Percentiles rank a stretch among this genome's conserved stretches.
Evolutionary conservation across 2,329 filamentous ascomycete genomes (phyloP).

Genomic region (Diplodia intermedia): DNA sequence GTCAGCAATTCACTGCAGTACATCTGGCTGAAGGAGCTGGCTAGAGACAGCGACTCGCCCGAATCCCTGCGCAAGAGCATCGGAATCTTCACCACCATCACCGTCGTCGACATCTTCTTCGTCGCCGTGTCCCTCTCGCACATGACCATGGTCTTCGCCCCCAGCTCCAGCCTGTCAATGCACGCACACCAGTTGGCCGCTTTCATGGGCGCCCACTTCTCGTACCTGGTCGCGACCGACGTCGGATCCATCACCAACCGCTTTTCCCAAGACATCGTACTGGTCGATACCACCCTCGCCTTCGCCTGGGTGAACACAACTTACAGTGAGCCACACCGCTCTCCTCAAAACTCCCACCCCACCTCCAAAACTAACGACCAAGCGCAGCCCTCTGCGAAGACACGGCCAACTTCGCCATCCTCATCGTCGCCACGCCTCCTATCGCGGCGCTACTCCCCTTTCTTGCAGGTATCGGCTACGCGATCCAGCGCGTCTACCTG

Average conservation of each 20-base stretch:
- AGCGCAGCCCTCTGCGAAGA: not conserved
- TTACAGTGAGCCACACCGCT: not conserved
- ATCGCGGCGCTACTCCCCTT: conserved; percentile 52
- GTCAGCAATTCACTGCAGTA: conserved; percentile 16
- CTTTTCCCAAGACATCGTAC: conserved; percentile 57
- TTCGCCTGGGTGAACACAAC: conserved; percentile 43
- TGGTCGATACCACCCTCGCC: conserved; percentile 56
- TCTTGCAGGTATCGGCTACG: conserved; percentile 47
- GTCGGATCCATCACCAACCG: conserved; percentile 56
- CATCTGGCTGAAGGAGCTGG: conserved; percentile 28
- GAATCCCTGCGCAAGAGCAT: not conserved
- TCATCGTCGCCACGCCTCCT: conserved; percentile 50
- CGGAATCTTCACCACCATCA: conserved; percentile 20
- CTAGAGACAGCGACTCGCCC: not conserved
- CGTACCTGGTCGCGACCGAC: conserved; percentile 54
- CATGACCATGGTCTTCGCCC: conserved; percentile 10
- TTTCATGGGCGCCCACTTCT: conserved; percentile 45
- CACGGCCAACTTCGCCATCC: conserved; percentile 33
- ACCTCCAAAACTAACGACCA: no score
- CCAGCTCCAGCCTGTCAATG: not conserved
- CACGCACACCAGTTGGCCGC: conserved; percentile 9
- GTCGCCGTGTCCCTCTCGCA: conserved; percentile 6
- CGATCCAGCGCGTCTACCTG: conserved; percentile 56
- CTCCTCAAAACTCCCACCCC: no score
- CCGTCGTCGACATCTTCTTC: conserved; percentile 5